phyloP scores from a whole-genome alignment of 208 protist species.

The Trypanosoma melophagium region DNA sequence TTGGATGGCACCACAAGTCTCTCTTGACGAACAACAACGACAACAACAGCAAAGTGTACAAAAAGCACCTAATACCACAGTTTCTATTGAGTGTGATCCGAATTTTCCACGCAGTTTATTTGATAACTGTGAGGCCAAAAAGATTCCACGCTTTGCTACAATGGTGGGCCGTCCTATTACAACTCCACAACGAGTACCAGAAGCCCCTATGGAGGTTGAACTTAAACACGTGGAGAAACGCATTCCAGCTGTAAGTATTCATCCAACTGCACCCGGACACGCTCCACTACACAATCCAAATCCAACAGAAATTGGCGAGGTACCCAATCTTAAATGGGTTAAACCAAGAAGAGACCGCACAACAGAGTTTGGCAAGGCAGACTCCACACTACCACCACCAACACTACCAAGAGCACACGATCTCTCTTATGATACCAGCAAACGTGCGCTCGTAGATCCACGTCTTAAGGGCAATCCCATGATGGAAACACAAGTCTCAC shows the following conservation, averaged over 20 bases:
- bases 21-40: constrained; percentile 1
- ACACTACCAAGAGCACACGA: constrained; percentile 36
- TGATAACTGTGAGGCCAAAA: constrained; percentile 30
- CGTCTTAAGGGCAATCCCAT: constrained; percentile 60
- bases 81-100: constrained; percentile 62
- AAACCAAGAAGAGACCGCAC: constrained; percentile 43
- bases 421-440: constrained; percentile 56
- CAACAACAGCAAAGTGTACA: not conserved
- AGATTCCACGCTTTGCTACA: constrained; percentile 49
- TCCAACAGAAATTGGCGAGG: constrained; percentile 58
- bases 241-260: constrained; percentile 41
- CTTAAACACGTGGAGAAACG: constrained; percentile 37
- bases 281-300: constrained; percentile 44
- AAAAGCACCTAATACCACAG: constrained; percentile 35
- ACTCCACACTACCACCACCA: constrained; percentile 28
- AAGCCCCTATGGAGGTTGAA: constrained; percentile 38
- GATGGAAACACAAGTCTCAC: constrained; percentile 53
- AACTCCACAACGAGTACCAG: not conserved
- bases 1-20: constrained; percentile 36
- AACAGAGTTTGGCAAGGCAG: constrained; percentile 38
- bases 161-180: constrained; percentile 33
- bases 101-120: constrained; percentile 55
- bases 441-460: constrained; percentile 40
- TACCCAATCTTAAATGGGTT: constrained; percentile 58
- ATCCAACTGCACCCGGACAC: constrained; percentile 65